phyloP scores from a whole-genome alignment of 768 basidiomycete genomes.

The Amanita subjunquillea region DNA sequence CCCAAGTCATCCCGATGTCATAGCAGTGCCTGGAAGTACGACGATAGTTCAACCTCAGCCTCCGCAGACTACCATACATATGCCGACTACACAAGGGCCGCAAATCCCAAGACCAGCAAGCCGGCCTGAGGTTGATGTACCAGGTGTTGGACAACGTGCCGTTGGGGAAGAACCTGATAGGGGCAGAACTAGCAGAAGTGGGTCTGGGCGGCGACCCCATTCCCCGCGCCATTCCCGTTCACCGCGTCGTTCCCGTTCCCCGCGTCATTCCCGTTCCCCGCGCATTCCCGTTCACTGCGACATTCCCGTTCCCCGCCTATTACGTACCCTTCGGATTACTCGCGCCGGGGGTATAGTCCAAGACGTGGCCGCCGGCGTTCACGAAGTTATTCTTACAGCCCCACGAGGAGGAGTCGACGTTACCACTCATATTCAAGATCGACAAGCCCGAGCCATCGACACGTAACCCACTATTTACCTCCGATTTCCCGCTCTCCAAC shows the following conservation, averaged over 20 bases:
- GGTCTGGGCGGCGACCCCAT: not conserved
- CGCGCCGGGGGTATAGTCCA: not conserved
- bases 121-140: not conserved
- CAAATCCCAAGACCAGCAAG: not conserved
- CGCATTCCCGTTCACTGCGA: not conserved
- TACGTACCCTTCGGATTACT: conserved; percentile 3
- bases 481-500: conserved; percentile 5
- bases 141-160: not conserved
- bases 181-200: conserved; percentile 5
- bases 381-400: conserved; percentile 1
- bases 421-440: not conserved
- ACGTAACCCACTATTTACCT: not conserved
- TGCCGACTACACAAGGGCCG: not conserved
- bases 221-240: not conserved
- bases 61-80: not conserved
- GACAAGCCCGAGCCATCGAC: not conserved
- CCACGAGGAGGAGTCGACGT: not conserved
- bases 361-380: not conserved
- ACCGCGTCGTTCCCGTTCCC: not conserved
- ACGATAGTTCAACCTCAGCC: not conserved
- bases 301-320: not conserved
- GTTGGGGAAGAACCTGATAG: not conserved
- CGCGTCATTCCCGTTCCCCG: not conserved
- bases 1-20: not conserved
- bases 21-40: not conserved